Evolutionary conservation across 2,329 filamentous ascomycete species (phyloP).

Genomic region (Paraconiothyrium sp.): DNA sequence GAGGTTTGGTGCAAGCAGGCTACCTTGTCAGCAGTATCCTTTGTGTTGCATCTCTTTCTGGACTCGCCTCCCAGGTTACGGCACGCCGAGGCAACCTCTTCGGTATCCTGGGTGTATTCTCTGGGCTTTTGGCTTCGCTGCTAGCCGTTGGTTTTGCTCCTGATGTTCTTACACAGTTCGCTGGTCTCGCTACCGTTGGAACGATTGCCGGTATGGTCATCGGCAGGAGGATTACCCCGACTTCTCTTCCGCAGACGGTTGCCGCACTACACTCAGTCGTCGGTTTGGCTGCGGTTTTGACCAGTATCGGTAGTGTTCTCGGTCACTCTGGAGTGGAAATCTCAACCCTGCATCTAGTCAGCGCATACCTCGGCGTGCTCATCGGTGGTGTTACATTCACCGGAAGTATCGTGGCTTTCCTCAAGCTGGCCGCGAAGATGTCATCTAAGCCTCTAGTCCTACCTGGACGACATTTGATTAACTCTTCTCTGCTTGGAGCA

Average conservation of each 20-base stretch:
- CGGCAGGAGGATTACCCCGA: constrained; percentile 86
- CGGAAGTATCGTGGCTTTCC: constrained; percentile 86
- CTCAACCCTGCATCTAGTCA: constrained; percentile 83
- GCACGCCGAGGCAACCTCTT: constrained; percentile 86
- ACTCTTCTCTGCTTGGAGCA: constrained; percentile 75
- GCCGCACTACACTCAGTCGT: constrained; percentile 91
- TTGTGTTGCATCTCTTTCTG: constrained; percentile 82
- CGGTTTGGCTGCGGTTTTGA: constrained; percentile 86
- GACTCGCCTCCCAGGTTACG: constrained; percentile 82
- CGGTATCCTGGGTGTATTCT: constrained; percentile 84
- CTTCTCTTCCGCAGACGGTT: constrained; percentile 87
- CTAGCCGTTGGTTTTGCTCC: constrained; percentile 82
- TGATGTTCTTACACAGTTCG: constrained; percentile 82
- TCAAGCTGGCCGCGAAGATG: constrained; percentile 86
- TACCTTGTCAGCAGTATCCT: constrained; percentile 86
- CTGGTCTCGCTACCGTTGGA: constrained; percentile 76
- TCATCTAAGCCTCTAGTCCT: constrained; percentile 78
- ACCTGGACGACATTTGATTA: constrained; percentile 78
- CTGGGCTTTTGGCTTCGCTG: constrained; percentile 84
- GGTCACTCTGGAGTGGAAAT: constrained; percentile 71
- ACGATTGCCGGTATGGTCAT: constrained; percentile 76
- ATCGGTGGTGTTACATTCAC: constrained; percentile 91
- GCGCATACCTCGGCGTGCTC: constrained; percentile 84
- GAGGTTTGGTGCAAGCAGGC: constrained; percentile 84
- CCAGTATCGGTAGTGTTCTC: constrained; percentile 87